phyloP scores from a whole-genome alignment of 176 grass and related monocot species.

The Secale cereale region DNA sequence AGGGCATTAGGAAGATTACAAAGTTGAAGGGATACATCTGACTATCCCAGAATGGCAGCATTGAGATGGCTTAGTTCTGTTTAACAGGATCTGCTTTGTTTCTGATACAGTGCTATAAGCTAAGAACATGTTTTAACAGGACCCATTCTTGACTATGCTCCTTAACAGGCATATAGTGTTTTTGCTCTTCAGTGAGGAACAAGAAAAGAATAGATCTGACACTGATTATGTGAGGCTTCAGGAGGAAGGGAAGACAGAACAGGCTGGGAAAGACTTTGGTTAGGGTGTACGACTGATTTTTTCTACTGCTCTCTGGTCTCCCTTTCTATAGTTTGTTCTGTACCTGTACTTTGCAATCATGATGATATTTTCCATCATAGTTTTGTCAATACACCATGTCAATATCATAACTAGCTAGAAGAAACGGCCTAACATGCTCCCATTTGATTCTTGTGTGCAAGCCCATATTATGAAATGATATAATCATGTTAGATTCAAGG shows the following conservation, averaged over 20 bases:
- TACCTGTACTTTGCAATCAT: background rate
- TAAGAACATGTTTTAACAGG: no score
- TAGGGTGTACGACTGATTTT: background rate
- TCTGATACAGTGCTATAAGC: no score
- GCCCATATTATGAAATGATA: no score
- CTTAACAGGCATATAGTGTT: no score
- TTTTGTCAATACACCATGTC: no score
- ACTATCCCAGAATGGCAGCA: background rate
- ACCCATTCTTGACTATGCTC: no score
- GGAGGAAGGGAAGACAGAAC: slow-evolving; percentile 89
- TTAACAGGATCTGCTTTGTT: no score
- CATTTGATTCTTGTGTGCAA: no score
- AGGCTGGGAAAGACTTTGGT: slow-evolving; percentile 93
- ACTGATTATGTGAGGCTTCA: slow-evolving; percentile 75
- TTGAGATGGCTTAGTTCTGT: background rate
- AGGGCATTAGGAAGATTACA: no score
- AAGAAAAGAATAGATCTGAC: slow-evolving; percentile 68
- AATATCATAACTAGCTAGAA: no score
- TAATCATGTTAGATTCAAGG: no score
- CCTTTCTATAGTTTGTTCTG: background rate
- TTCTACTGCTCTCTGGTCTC: background rate
- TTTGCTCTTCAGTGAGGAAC: slow-evolving; percentile 56
- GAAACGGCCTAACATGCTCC: no score
- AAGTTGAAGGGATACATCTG: background rate
- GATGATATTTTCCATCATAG: background rate